Percentiles rank a stretch among this genome's conserved stretches.
These are phyloP conservation scores for Erodium chrysanthum DNA, from an alignment of 441 rosid genomes.

Conservation along the genomic window DNA sequence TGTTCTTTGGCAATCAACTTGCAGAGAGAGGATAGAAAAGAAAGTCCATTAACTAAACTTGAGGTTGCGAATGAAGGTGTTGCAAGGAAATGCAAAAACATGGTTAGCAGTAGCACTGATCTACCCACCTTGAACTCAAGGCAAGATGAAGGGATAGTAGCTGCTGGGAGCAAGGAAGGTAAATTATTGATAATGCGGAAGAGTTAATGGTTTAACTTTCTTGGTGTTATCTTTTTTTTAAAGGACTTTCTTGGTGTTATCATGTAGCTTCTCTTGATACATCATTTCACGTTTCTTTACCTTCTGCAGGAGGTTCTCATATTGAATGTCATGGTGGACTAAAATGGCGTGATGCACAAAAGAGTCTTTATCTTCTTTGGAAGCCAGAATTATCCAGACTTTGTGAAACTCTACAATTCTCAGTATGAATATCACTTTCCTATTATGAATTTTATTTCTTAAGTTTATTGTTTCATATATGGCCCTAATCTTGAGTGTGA, in stretches of 20 bases:
- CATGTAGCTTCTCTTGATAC: neutral
- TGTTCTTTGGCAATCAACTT: slow-evolving; percentile 2
- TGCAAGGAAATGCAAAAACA: neutral
- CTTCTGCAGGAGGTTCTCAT: neutral
- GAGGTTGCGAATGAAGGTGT: slow-evolving; percentile 3
- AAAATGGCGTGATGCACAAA: slow-evolving; percentile 40
- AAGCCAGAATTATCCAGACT: slow-evolving; percentile 57
- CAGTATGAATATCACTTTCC: slow-evolving; percentile 41
- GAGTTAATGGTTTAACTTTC: neutral
- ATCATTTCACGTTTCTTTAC: neutral
- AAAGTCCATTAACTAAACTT: neutral
- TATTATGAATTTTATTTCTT: slow-evolving; percentile 16
- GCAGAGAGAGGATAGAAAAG: neutral
- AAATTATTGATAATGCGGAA: neutral
- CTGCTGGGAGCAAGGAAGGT: slow-evolving; percentile 5
- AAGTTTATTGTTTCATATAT: slow-evolving; percentile 4
- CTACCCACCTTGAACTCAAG: neutral
- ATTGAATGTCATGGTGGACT: slow-evolving; percentile 26
- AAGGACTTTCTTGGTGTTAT: neutral
- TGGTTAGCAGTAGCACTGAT: neutral
- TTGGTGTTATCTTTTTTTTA: neutral
- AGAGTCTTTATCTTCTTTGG: slow-evolving; percentile 46
- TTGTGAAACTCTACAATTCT: slow-evolving; percentile 48
- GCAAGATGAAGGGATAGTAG: slow-evolving; percentile 4
- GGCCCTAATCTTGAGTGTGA: neutral